phyloP scores from a whole-genome alignment of 805 yeast genomes.

The Saccharomyces mikatae region DNA sequence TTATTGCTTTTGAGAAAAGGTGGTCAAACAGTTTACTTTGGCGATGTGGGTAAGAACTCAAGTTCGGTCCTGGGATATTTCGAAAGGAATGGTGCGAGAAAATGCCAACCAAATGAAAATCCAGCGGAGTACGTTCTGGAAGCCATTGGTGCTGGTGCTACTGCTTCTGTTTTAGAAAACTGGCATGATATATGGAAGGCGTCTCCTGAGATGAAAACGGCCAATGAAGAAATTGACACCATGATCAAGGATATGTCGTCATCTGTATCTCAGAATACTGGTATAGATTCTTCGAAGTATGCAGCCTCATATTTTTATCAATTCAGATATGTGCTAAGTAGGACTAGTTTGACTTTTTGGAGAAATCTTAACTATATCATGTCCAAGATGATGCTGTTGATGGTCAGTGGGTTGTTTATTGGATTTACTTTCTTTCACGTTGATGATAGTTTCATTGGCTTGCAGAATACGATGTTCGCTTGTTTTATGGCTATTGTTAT shows the following conservation, averaged over 20 bases:
- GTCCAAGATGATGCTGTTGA: slow-evolving; percentile 37
- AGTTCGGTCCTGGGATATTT: slow-evolving; percentile 48
- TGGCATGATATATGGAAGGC: slow-evolving; percentile 51
- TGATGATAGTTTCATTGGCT: slow-evolving; percentile 35
- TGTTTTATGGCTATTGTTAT: slow-evolving; percentile 33
- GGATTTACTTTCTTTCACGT: slow-evolving; percentile 53
- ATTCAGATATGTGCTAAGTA: slow-evolving; percentile 29
- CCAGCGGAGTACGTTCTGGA: slow-evolving; percentile 67
- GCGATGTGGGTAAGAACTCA: slow-evolving; percentile 54
- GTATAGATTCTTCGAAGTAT: slow-evolving; percentile 7
- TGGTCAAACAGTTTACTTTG: slow-evolving; percentile 66
- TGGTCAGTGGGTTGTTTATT: slow-evolving; percentile 40
- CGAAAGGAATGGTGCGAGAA: slow-evolving; percentile 58
- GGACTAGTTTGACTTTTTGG: slow-evolving; percentile 27
- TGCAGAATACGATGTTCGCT: slow-evolving; percentile 33
- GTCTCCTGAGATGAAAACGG: slow-evolving; percentile 33
- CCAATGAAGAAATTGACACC: slow-evolving; percentile 36
- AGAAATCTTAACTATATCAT: slow-evolving; percentile 36
- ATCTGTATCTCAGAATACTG: slow-evolving; percentile 3
- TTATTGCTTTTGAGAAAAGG: slow-evolving; percentile 55
- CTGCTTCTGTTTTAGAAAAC: slow-evolving; percentile 43
- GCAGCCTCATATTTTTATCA: slow-evolving; percentile 26
- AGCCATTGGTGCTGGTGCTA: slow-evolving; percentile 69
- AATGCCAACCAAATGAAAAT: slow-evolving; percentile 47
- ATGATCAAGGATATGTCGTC: slow-evolving; percentile 40